Evolutionary conservation across 2,329 filamentous ascomycete species (phyloP).

Genomic region (Ophiocordyceps sinensis): DNA sequence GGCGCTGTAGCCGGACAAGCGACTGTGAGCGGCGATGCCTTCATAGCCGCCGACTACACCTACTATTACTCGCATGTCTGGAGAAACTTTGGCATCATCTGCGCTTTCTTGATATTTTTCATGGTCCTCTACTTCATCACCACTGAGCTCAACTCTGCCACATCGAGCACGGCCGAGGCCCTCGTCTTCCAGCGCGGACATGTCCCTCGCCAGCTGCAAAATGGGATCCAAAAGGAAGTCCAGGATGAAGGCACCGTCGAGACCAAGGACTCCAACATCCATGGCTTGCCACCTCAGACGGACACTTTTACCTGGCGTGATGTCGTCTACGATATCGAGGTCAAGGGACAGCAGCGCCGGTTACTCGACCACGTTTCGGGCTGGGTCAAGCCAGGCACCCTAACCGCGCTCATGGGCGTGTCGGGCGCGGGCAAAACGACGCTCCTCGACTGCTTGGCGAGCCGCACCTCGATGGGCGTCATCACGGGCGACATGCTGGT

Average conservation of each 20-base stretch:
- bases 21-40: conserved; percentile 46
- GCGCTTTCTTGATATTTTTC: conserved; percentile 51
- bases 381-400: conserved; percentile 79
- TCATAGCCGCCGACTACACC: conserved; percentile 37
- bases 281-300: conserved; percentile 26
- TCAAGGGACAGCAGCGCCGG: conserved; percentile 58
- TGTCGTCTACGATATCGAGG: conserved; percentile 55
- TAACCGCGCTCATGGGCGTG: conserved; percentile 65
- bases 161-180: conserved; percentile 49
- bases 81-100: conserved; percentile 56
- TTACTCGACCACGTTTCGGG: conserved; percentile 69
- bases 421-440: conserved; percentile 31
- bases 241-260: conserved; percentile 15
- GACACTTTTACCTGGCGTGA: conserved; percentile 66
- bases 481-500: conserved; percentile 54
- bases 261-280: conserved; percentile 8
- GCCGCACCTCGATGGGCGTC: conserved; percentile 42
- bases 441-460: conserved; percentile 26
- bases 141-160: conserved; percentile 50
- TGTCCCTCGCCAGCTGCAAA: conserved; percentile 27
- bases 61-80: conserved; percentile 46
- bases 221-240: conserved; percentile 12
- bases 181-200: conserved; percentile 50
- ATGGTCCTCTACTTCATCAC: conserved; percentile 47
- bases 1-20: conserved; percentile 38